Evolutionary conservation across 1,139 yeast species (phyloP).

Genomic region (Saccharomycopsis phalli): DNA sequence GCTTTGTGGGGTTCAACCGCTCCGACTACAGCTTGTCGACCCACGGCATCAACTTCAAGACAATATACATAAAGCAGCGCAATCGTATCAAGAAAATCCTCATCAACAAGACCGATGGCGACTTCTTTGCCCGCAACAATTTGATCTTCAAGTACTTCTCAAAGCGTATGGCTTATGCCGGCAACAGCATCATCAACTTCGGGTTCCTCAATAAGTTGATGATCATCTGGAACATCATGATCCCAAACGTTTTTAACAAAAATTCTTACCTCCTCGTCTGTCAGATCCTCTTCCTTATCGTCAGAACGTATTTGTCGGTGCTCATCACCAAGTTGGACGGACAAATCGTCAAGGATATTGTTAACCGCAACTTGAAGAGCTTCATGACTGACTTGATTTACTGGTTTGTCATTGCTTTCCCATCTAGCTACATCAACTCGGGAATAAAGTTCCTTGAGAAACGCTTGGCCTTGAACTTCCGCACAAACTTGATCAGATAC

Average conservation of each 20-base stretch:
- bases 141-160: constrained; percentile 30
- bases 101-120: constrained; percentile 32
- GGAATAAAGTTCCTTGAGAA: constrained; percentile 78
- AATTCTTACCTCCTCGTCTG: constrained; percentile 58
- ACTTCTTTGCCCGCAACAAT: constrained; percentile 32
- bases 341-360: constrained; percentile 81
- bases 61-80: constrained; percentile 22
- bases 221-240: constrained; percentile 73
- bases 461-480: constrained; percentile 70
- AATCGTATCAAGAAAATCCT: constrained; percentile 28
- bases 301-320: constrained; percentile 82
- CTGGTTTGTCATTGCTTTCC: constrained; percentile 87
- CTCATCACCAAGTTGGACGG: constrained; percentile 88
- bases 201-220: constrained; percentile 63
- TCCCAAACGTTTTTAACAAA: constrained; percentile 64
- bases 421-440: constrained; percentile 88
- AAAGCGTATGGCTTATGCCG: constrained; percentile 21
- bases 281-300: constrained; percentile 66
- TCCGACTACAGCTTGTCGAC: constrained; percentile 2
- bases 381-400: constrained; percentile 70
- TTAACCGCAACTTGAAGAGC: constrained; percentile 70
- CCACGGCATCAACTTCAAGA: constrained; percentile 14
- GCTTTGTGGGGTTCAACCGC: constrained; percentile 18
- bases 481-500: constrained; percentile 78
- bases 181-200: constrained; percentile 37